Conservation (phyloP, 164 flowering plant species). For the Vitis labrusca region DNA sequence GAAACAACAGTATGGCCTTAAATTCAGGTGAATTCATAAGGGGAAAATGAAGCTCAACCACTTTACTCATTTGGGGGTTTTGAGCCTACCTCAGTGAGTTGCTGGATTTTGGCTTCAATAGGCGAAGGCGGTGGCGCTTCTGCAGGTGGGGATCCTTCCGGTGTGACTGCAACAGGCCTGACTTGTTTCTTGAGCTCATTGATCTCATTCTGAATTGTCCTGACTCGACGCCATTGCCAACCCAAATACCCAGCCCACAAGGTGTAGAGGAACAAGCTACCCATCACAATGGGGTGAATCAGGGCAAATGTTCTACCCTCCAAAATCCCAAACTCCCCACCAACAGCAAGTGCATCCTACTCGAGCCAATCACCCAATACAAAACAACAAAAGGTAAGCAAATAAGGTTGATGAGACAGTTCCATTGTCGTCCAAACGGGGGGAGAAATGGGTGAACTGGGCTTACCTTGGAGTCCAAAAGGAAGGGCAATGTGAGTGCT, state of each 20-base stretch:
- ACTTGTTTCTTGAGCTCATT: slow-evolving; percentile 85
- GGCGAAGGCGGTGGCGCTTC: slow-evolving; percentile 49
- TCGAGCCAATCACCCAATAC: background rate
- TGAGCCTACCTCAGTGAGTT: slow-evolving; percentile 69
- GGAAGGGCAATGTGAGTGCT: slow-evolving; percentile 62
- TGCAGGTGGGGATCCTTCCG: slow-evolving; percentile 46
- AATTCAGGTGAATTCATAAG: background rate
- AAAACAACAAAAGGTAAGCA: background rate
- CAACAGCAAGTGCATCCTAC: slow-evolving; percentile 82
- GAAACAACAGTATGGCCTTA: no score
- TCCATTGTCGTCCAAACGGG: background rate
- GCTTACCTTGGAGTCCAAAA: slow-evolving; percentile 49
- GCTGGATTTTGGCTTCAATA: slow-evolving; percentile 63
- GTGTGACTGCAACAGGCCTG: slow-evolving; percentile 59
- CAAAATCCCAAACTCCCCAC: slow-evolving; percentile 78
- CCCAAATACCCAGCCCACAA: slow-evolving; percentile 88
- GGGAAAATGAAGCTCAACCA: no score
- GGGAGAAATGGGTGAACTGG: background rate
- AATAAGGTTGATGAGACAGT: background rate
- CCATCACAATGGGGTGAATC: slow-evolving; percentile 79
- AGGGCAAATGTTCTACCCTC: slow-evolving; percentile 82
- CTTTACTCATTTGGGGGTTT: no score
- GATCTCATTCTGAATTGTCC: slow-evolving; percentile 82
- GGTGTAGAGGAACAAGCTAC: slow-evolving; percentile 71
- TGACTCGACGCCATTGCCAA: slow-evolving; percentile 96